Conservation (phyloP, 441 rosid genomes). For the Jatropha multifida region DNA sequence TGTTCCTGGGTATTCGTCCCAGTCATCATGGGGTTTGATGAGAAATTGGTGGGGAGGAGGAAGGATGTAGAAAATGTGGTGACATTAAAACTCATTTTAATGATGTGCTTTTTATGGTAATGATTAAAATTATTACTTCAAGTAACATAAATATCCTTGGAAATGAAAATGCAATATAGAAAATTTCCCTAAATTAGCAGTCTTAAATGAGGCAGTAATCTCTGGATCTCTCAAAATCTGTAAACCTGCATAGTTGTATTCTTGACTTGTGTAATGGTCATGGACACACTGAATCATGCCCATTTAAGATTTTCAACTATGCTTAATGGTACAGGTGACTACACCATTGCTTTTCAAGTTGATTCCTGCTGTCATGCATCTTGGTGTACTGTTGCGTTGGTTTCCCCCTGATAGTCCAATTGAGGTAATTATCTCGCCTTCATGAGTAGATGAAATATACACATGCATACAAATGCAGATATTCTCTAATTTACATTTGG, state of each 20-base stretch:
- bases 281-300: not conserved
- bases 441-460: not conserved
- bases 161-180: not conserved
- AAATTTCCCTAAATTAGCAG: not conserved
- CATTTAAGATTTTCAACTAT: not conserved
- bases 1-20: not conserved
- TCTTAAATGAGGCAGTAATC: not conserved
- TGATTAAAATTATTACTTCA: not conserved
- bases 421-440: conserved; percentile 54
- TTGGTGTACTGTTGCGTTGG: conserved; percentile 91
- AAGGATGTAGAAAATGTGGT: not conserved
- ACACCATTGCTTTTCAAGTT: conserved; percentile 96
- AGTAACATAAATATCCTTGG: not conserved
- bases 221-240: not conserved
- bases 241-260: not conserved
- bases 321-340: conserved; percentile 59
- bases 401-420: conserved; percentile 66
- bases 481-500: conserved; percentile 7
- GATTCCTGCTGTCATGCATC: conserved; percentile 88
- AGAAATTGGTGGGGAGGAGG: not conserved
- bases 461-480: not conserved
- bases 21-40: not conserved
- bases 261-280: not conserved
- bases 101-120: not conserved
- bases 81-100: not conserved